Evolutionary conservation across 2,329 filamentous ascomycete genomes (phyloP), one percentile per base, ranked within the genome.

Genomic region (Hypoxylon sp.): DNA sequence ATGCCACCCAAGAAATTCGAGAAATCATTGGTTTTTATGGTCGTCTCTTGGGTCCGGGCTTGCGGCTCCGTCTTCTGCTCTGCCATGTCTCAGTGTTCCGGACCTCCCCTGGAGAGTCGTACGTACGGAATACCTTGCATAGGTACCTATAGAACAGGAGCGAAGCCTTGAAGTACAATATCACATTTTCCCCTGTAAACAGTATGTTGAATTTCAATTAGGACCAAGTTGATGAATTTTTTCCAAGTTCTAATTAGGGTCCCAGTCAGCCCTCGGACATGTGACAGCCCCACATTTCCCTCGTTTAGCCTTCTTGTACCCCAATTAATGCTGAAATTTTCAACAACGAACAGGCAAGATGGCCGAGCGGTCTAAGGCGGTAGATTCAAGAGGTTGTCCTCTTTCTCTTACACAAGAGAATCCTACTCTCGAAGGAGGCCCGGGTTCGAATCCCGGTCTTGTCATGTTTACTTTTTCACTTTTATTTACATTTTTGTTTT

Each of bases 321-420:
- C 43, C 30, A 7, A 30, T 43, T 54, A 8, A 39, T 4, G 12
- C 9, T 9, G 19, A 12, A 9, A 9, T 39, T n/a, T 52, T 25
- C 48, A 52, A 37, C 43, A 5, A 41, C n/a, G n/a, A 37, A 39
- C 43, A 61, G 63, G 60, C 59, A 67, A 62, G 51, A 60, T 67
- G 63, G 63, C 63, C 63, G 63, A 67, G 63, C 59, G 63, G 63
- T 67, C 63, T 67, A 67, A 52, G 64, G 64, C 64, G 64, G 54
- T 67, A 62, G 64, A 67, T 63, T 67, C 64, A 63, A 63, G 64
- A 56, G 55, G 29, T 46, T 7, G 1, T 32, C 34, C 23, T 21
- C 12, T 27, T 57, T 67, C 6, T 51, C 39, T 51, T 54, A 23
- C 2, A 25, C 55, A 51, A 60, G 64, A 59, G 50, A 32, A 45